Evolutionary conservation across 179 eudicot genomes (phyloP).

Genomic region (Dionaea muscipula): DNA sequence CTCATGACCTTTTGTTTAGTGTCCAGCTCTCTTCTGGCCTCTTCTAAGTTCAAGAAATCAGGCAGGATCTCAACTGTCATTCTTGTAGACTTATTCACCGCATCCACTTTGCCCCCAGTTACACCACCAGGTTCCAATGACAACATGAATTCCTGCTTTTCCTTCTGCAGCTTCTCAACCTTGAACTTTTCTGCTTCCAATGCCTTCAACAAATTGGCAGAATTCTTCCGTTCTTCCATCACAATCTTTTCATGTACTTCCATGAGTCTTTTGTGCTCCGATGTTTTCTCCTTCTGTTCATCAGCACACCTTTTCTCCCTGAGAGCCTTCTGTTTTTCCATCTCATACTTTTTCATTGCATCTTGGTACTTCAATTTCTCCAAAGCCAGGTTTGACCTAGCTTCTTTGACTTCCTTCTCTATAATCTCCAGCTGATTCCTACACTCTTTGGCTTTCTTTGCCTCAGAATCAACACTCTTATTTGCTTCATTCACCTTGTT

Average conservation of each 20-base stretch:
- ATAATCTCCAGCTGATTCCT: slow-evolving; percentile 22
- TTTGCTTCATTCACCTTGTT: slow-evolving; percentile 26
- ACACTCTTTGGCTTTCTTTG: slow-evolving; percentile 32
- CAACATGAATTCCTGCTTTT: slow-evolving; percentile 17
- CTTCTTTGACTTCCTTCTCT: slow-evolving; percentile 25
- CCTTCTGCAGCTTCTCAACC: slow-evolving; percentile 19
- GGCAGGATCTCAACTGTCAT: slow-evolving; percentile 14
- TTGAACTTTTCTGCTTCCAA: slow-evolving; percentile 18
- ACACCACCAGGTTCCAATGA: slow-evolving; percentile 2
- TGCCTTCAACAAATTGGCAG: slow-evolving; percentile 16
- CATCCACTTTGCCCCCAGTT: not conserved
- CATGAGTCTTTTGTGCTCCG: slow-evolving; percentile 27
- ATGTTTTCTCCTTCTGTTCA: slow-evolving; percentile 25
- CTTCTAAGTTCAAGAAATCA: slow-evolving; percentile 18
- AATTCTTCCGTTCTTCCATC: slow-evolving; percentile 19
- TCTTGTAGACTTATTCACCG: slow-evolving; percentile 3
- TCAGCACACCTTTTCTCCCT: slow-evolving; percentile 31
- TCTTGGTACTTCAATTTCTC: slow-evolving; percentile 27
- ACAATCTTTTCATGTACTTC: slow-evolving; percentile 24
- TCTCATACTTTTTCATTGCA: slow-evolving; percentile 25
- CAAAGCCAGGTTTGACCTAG: slow-evolving; percentile 21
- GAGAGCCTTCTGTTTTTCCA: slow-evolving; percentile 24
- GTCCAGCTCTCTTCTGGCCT: slow-evolving; percentile 14
- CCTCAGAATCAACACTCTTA: slow-evolving; percentile 31
- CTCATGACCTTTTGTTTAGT: slow-evolving; percentile 16